Evolutionary conservation across 2,329 filamentous ascomycete genomes (phyloP).

Genomic region (Sarocladium brachiariae): DNA sequence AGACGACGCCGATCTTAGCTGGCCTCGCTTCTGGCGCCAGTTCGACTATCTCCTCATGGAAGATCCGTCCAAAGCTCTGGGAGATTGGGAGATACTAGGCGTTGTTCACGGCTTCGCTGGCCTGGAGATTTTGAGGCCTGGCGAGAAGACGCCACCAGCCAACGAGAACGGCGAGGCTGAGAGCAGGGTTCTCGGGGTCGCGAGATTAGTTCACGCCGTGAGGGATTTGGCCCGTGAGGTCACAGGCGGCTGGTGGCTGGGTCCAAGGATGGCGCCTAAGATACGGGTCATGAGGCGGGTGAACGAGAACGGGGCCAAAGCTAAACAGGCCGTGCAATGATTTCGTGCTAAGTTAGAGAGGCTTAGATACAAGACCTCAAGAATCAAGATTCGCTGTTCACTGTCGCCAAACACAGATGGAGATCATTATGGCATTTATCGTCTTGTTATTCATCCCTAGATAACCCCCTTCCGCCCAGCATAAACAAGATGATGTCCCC

Average conservation of each 20-base stretch:
- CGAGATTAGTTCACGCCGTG: constrained; percentile 29
- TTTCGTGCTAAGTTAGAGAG: no score
- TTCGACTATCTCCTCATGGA: constrained; percentile 59
- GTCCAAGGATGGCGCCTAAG: constrained; percentile 52
- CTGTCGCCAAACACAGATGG: no score
- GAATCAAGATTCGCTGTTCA: no score
- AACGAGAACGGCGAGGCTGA: constrained; percentile 12
- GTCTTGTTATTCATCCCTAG: neutral
- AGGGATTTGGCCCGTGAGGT: constrained; percentile 34
- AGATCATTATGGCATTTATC: neutral
- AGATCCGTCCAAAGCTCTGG: constrained; percentile 38
- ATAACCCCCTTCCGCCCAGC: neutral
- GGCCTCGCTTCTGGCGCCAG: constrained; percentile 51
- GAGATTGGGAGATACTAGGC: constrained; percentile 49
- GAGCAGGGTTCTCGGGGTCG: constrained; percentile 43
- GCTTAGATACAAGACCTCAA: no score
- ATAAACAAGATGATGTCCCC: neutral
- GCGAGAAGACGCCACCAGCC: constrained; percentile 18
- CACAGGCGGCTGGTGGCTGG: constrained; percentile 59
- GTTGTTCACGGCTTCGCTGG: constrained; percentile 53
- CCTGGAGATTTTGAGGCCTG: constrained; percentile 49
- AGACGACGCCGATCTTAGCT: constrained; percentile 33
- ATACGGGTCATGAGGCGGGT: constrained; percentile 41
- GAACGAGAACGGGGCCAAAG: constrained; percentile 13
- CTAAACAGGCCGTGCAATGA: neutral